Percentiles rank a stretch among this genome's conserved stretches.
Evolutionary conservation across 441 rosid species (phyloP).

Genomic region (Erysimum cheiri): DNA sequence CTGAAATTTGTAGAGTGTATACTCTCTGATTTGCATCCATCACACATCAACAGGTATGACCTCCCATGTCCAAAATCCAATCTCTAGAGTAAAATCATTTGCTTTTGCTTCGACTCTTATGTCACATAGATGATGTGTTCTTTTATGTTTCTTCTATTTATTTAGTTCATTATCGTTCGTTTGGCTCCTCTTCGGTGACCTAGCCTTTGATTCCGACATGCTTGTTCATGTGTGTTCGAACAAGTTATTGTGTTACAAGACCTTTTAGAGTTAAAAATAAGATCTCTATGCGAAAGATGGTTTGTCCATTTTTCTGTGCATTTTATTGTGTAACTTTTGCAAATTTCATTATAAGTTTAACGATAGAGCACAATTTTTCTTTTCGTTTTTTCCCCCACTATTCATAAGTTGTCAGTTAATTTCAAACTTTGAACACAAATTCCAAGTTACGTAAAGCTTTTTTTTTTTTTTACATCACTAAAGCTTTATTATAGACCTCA

Average conservation of each 20-base stretch:
- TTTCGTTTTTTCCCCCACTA: too few relatives aligned
- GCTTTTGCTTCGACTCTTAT: constrained; percentile 18
- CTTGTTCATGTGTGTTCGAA: constrained; percentile 25
- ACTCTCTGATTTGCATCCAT: not conserved
- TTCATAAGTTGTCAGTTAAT: not conserved
- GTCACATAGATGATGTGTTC: constrained; percentile 2
- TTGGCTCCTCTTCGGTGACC: constrained; percentile 34
- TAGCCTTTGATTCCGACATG: constrained; percentile 15
- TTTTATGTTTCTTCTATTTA: not conserved
- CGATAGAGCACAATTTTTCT: too few relatives aligned
- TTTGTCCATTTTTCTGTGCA: not conserved
- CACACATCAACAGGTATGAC: constrained; percentile 33
- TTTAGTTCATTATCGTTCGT: not conserved
- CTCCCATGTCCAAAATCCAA: constrained; percentile 8
- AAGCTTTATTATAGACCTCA: not conserved
- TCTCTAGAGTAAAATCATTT: not conserved
- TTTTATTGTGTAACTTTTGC: not conserved
- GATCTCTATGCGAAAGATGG: not conserved
- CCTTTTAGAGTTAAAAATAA: not conserved
- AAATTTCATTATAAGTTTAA: not conserved
- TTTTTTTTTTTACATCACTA: too few relatives aligned
- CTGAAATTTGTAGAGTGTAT: not conserved
- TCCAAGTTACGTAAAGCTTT: not conserved
- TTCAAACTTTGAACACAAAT: not conserved
- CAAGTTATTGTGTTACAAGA: constrained; percentile 22